A percentile compares a stretch with the other conserved stretches of the same genome.
Evolutionary conservation across 2,329 filamentous ascomycete species (phyloP).

Genomic region (Fusarium sororula): DNA sequence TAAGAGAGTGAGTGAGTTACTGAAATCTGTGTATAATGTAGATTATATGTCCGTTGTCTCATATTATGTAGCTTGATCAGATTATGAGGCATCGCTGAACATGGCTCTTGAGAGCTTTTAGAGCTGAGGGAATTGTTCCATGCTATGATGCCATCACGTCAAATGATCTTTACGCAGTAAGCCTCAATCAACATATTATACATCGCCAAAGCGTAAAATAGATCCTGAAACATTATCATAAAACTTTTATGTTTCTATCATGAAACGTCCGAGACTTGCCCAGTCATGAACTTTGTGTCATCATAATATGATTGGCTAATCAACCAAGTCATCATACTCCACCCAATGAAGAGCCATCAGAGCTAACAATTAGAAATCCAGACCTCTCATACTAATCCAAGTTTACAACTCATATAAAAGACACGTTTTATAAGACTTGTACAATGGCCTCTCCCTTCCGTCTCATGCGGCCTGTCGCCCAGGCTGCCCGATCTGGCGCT

Average conservation of each 20-base stretch:
- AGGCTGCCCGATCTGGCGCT: slow-evolving; percentile 28
- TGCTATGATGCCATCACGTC: background rate
- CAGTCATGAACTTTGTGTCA: background rate
- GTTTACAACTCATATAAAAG: background rate
- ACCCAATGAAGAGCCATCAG: slow-evolving; percentile 15
- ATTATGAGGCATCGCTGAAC: background rate
- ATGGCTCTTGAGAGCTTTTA: background rate
- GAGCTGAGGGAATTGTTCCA: background rate
- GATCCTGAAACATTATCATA: background rate
- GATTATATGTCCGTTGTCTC: background rate
- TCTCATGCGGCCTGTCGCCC: slow-evolving; percentile 29
- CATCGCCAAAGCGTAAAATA: background rate
- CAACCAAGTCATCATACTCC: slow-evolving; percentile 7
- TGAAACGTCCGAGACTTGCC: background rate
- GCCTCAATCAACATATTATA: background rate
- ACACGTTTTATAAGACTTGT: background rate
- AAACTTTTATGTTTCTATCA: background rate
- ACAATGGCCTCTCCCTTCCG: slow-evolving; percentile 34
- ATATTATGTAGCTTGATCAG: background rate
- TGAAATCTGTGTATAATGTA: background rate
- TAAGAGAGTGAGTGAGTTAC: background rate
- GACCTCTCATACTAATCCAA: slow-evolving; percentile 8
- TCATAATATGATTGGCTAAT: slow-evolving; percentile 24
- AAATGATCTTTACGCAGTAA: background rate
- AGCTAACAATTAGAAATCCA: slow-evolving; percentile 32